phyloP scores from a whole-genome alignment of 805 yeast species.

The Vanderwaltozyma polyspora region DNA sequence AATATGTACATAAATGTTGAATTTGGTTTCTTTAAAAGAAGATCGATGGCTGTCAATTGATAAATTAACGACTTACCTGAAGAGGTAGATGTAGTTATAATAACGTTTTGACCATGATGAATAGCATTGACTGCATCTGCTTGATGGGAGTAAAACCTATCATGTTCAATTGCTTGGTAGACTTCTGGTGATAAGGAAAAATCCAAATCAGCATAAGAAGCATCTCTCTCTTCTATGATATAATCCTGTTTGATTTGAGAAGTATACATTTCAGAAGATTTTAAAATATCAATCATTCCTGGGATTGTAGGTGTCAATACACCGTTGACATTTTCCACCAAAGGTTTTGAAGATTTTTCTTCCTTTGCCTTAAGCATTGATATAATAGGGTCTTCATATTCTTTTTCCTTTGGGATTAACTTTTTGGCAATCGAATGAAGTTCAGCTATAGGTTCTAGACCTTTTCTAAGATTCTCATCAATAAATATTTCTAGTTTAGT shows the following conservation, averaged over 20 bases:
- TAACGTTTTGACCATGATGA: conserved; percentile 50
- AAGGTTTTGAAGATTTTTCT: conserved; percentile 7
- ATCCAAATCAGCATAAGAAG: conserved; percentile 34
- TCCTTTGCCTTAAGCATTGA: conserved; percentile 34
- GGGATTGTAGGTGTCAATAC: conserved; percentile 31
- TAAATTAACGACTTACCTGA: conserved; percentile 92
- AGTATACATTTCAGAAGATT: conserved; percentile 39
- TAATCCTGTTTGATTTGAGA: conserved; percentile 50
- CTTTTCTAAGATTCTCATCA: conserved; percentile 14
- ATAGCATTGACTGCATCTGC: conserved; percentile 59
- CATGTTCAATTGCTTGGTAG: conserved; percentile 38
- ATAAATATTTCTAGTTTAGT: conserved; percentile 31
- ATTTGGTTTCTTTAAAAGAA: conserved; percentile 31
- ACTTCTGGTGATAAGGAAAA: conserved; percentile 42
- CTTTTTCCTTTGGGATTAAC: conserved; percentile 38
- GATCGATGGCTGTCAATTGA: conserved; percentile 67
- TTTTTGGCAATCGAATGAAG: conserved; percentile 29
- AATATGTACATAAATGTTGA: conserved; percentile 75
- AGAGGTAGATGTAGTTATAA: conserved; percentile 89
- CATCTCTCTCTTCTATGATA: conserved; percentile 36
- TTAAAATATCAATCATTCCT: conserved; percentile 39
- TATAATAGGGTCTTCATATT: conserved; percentile 51
- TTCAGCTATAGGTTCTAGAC: conserved; percentile 32
- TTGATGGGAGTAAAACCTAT: conserved; percentile 68
- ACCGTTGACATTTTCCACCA: conserved; percentile 17